A percentile compares a stretch with the other conserved stretches of the same genome.
These are phyloP conservation scores for Ophiostoma australiae DNA, from an alignment of 2,329 filamentous ascomycete genomes.

Conservation along the genomic window DNA sequence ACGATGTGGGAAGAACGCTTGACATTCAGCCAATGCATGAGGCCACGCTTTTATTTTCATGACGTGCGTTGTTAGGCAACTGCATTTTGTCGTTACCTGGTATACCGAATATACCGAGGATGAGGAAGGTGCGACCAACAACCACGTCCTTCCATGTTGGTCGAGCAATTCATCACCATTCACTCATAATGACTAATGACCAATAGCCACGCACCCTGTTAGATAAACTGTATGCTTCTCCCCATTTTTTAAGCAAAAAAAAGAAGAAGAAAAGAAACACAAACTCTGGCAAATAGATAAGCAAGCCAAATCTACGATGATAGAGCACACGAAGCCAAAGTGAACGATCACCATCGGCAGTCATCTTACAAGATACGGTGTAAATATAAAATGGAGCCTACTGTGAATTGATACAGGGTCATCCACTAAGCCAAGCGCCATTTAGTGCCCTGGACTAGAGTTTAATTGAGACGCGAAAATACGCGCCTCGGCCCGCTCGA, in stretches of 20 bases:
- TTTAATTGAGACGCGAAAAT: constrained; percentile 20
- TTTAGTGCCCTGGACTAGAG: neutral
- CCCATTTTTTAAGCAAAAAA: no score
- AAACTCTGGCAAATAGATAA: no score
- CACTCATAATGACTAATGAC: neutral
- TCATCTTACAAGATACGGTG: neutral
- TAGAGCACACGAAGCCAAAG: neutral
- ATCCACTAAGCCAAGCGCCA: neutral
- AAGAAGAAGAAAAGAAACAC: no score
- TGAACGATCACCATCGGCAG: neutral
- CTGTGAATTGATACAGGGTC: neutral
- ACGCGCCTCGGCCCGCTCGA: constrained; percentile 1
- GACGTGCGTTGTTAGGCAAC: neutral
- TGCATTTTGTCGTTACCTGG: neutral
- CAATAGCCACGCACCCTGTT: neutral
- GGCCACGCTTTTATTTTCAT: neutral
- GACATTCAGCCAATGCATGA: neutral
- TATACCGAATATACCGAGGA: neutral
- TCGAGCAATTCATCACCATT: neutral
- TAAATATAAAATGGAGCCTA: neutral
- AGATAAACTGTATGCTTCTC: neutral
- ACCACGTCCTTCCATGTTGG: neutral
- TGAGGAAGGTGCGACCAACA: constrained; percentile 1
- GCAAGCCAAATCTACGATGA: neutral
- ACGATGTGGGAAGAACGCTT: neutral